phyloP scores from a whole-genome alignment of 306 rosid species.

The Acacia melanoxylon region DNA sequence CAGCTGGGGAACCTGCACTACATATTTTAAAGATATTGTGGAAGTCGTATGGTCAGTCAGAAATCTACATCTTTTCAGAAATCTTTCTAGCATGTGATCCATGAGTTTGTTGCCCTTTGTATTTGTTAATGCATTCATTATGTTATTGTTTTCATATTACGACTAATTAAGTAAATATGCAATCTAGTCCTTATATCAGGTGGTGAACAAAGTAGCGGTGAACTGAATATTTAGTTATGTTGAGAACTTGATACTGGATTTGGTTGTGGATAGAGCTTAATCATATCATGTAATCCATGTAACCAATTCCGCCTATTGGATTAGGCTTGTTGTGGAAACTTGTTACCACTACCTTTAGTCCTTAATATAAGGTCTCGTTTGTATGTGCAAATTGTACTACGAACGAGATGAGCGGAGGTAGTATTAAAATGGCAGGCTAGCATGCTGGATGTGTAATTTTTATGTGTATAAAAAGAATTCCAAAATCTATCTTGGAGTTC shows the following conservation, averaged over 20 bases:
- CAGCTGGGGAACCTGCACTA: conserved; percentile 95
- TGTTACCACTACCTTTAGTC: not conserved
- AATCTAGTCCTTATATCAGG: not conserved
- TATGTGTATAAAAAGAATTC: not conserved
- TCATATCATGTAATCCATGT: no score
- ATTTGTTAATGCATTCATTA: conserved; percentile 13
- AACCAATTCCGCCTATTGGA: no score
- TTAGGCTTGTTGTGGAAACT: no score
- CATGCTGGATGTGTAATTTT: not conserved
- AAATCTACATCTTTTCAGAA: conserved; percentile 25
- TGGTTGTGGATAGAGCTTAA: no score
- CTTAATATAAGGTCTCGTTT: no score
- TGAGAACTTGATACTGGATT: not conserved
- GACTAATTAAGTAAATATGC: not conserved
- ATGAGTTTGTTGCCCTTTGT: conserved; percentile 2
- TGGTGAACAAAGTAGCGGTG: not conserved
- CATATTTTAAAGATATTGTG: conserved; percentile 63
- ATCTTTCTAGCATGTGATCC: conserved; percentile 13
- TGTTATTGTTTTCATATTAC: not conserved
- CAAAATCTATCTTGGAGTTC: not conserved
- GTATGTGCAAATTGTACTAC: no score
- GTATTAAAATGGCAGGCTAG: not conserved
- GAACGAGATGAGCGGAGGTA: no score
- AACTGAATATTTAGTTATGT: not conserved
- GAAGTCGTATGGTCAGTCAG: conserved; percentile 81